phyloP scores from a whole-genome alignment of 306 rosid species.

The Malus domestica region ASM211411v1 NC_041797.1:4261501-4262000 shows the following conservation, averaged over 20 bases:
- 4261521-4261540: not conserved
- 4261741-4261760: not conserved
- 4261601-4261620: slow-evolving; percentile 12
- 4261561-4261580: not conserved
- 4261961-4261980: too few relatives aligned
- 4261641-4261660: not conserved
- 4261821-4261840: not conserved
- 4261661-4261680: not conserved
- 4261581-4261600: not conserved
- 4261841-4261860: not conserved
- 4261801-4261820: not conserved
- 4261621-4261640: slow-evolving; percentile 18
- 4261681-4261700: not conserved
- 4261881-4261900: not conserved
- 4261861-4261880: not conserved
- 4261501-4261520: not conserved
- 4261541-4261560: not conserved
- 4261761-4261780: not conserved
- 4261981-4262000: not conserved
- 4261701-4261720: not conserved
- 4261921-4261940: too few relatives aligned
- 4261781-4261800: not conserved
- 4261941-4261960: not conserved
- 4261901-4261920: not conserved
- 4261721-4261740: slow-evolving; percentile 9